These are phyloP conservation scores for Colletotrichum graminicola DNA, from an alignment of 2,329 filamentous ascomycete genomes.

Conservation along the genomic window DNA sequence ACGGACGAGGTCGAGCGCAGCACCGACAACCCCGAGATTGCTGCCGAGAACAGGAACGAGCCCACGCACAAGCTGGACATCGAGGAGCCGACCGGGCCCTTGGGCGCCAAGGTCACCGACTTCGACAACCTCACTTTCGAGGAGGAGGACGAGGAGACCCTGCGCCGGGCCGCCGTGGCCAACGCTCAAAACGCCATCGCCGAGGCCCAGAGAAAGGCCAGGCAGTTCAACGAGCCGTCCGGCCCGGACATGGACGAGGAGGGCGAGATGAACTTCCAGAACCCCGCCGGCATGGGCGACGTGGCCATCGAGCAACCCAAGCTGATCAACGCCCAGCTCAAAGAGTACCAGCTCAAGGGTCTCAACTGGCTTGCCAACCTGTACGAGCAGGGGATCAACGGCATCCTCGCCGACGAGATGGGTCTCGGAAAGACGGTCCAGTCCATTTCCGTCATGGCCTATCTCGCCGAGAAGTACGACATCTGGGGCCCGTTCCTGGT, in stretches of 20 bases:
- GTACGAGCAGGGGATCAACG: slow-evolving; percentile 99
- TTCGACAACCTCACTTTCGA: slow-evolving; percentile 97
- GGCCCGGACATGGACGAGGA: slow-evolving; percentile 83
- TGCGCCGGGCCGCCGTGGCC: slow-evolving; percentile 88
- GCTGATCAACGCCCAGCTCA: slow-evolving; percentile 92
- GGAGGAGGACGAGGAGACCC: slow-evolving; percentile 86
- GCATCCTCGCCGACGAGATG: slow-evolving; percentile 99
- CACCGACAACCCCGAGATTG: slow-evolving; percentile 83
- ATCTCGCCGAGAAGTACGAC: slow-evolving; percentile 95
- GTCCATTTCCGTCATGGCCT: slow-evolving; percentile 99
- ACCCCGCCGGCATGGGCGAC: slow-evolving; percentile 93
- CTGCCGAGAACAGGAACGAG: slow-evolving; percentile 63
- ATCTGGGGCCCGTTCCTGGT: slow-evolving; percentile 99
- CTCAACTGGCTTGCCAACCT: slow-evolving; percentile 99
- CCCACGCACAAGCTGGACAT: slow-evolving; percentile 60
- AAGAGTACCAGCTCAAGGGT: slow-evolving; percentile 99
- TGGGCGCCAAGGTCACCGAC: slow-evolving; percentile 82
- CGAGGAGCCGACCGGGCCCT: slow-evolving; percentile 64
- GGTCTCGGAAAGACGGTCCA: slow-evolving; percentile 99
- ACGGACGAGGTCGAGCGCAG: slow-evolving; percentile 94
- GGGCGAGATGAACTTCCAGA: slow-evolving; percentile 99
- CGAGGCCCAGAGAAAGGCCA: slow-evolving; percentile 91
- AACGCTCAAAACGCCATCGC: slow-evolving; percentile 97
- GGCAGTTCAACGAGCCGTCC: slow-evolving; percentile 84
- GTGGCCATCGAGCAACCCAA: slow-evolving; percentile 95